Evolutionary conservation across 371 early-diverging fungal species (phyloP).

Genomic region (Actinomortierella ambigua): DNA sequence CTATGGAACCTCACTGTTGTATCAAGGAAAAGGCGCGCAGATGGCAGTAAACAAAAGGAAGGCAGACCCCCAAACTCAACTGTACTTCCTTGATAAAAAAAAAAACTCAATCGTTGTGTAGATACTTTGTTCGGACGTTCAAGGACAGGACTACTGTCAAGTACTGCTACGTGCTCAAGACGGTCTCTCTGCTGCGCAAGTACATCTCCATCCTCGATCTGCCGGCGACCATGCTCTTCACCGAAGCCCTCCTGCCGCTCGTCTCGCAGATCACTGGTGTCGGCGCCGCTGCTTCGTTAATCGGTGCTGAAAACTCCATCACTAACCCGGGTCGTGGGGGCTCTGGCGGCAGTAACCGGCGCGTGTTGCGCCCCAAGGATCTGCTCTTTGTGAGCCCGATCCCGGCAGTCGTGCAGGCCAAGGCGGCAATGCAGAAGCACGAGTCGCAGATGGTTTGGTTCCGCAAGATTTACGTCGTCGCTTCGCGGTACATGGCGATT

Average conservation of each 20-base stretch:
- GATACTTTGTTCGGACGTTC: constrained; percentile 45
- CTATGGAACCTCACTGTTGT: too few relatives aligned
- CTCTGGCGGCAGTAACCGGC: constrained; percentile 5
- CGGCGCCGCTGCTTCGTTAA: constrained; percentile 12
- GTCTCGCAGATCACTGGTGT: constrained; percentile 15
- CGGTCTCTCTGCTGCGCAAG: constrained; percentile 75
- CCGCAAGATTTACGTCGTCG: constrained; percentile 88
- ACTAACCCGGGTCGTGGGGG: too few relatives aligned
- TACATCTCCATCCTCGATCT: constrained; percentile 75
- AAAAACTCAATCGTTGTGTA: neutral
- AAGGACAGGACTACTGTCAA: constrained; percentile 42
- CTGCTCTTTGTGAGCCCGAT: constrained; percentile 63
- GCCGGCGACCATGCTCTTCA: constrained; percentile 29
- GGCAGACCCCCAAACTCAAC: too few relatives aligned
- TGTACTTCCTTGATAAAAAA: too few relatives aligned
- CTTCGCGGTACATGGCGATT: constrained; percentile 95
- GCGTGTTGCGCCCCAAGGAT: constrained; percentile 14
- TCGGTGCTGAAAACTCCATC: neutral
- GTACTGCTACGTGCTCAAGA: constrained; percentile 60
- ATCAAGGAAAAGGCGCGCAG: too few relatives aligned
- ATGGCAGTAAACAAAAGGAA: too few relatives aligned
- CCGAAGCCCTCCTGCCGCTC: constrained; percentile 29
- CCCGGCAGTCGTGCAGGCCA: constrained; percentile 42
- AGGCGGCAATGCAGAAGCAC: constrained; percentile 87
- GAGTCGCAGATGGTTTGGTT: constrained; percentile 95